A percentile compares a stretch with the other conserved stretches of the same genome.
These are phyloP conservation scores for Conticribra weissflogii DNA, from an alignment of 108 stramenopile genomes.

Conservation along the genomic window DNA sequence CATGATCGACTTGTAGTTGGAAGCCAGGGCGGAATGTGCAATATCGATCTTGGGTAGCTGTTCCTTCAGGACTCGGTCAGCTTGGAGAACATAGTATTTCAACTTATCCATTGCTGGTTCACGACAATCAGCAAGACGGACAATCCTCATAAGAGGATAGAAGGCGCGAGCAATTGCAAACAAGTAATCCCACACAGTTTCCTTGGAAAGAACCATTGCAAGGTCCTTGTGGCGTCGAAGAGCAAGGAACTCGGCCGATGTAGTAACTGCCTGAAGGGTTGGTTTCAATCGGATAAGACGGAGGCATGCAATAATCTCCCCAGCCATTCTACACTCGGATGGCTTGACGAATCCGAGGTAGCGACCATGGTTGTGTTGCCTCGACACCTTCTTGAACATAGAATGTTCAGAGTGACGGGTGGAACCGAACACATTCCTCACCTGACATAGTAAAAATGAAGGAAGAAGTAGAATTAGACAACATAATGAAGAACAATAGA, in stretches of 20 bases:
- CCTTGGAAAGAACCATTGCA: neutral
- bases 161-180: neutral
- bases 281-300: neutral
- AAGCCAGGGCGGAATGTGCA: neutral
- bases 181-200: conserved; percentile 1
- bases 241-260: neutral
- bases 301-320: neutral
- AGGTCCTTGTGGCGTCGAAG: neutral
- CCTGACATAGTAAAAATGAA: neutral
- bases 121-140: neutral
- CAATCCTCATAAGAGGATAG: conserved; percentile 4
- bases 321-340: conserved; percentile 16
- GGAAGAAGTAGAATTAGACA: neutral
- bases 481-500: neutral
- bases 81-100: conserved; percentile 4
- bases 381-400: neutral
- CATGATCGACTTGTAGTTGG: neutral
- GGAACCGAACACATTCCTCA: neutral
- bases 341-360: neutral
- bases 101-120: conserved; percentile 7
- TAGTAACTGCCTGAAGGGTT: neutral
- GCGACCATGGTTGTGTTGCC: conserved; percentile 1
- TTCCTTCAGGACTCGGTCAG: neutral
- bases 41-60: neutral
- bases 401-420: neutral